Conservation (phyloP, 2,329 filamentous ascomycete species). For the Xenoacremonium recifei region DNA sequence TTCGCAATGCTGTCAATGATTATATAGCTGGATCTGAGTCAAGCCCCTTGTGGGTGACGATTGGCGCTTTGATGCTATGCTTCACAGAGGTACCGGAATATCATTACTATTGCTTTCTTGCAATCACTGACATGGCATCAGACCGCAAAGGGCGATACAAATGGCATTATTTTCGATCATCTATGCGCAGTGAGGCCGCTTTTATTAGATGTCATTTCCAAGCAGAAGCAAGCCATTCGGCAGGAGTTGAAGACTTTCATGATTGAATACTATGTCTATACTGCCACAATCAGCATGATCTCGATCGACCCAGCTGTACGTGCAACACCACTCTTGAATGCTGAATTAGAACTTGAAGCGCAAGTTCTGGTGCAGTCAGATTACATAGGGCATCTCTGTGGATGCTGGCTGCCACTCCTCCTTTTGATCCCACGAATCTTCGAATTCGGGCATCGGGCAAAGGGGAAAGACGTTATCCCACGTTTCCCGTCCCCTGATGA, state of each 20-base stretch:
- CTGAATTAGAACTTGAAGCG: slow-evolving; percentile 16
- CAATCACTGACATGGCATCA: not conserved
- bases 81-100: slow-evolving; percentile 35
- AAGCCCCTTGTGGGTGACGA: slow-evolving; percentile 28
- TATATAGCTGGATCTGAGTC: slow-evolving; percentile 15
- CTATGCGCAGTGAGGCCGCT: slow-evolving; percentile 35
- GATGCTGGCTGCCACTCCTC: slow-evolving; percentile 26
- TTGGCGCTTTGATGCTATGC: slow-evolving; percentile 38
- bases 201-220: slow-evolving; percentile 26
- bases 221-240: slow-evolving; percentile 24
- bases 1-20: slow-evolving; percentile 18
- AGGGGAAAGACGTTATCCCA: slow-evolving; percentile 8
- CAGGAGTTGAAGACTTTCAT: slow-evolving; percentile 35
- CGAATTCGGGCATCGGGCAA: slow-evolving; percentile 29
- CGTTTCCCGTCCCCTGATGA: slow-evolving; percentile 30
- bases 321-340: slow-evolving; percentile 14
- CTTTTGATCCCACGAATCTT: slow-evolving; percentile 29
- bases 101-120: not conserved
- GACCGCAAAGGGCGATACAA: slow-evolving; percentile 32
- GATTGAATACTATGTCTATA: slow-evolving; percentile 40
- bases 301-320: slow-evolving; percentile 27
- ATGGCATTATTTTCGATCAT: slow-evolving; percentile 38
- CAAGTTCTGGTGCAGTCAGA: slow-evolving; percentile 11
- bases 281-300: slow-evolving; percentile 38
- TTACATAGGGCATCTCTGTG: slow-evolving; percentile 25